phyloP scores from a whole-genome alignment of 257 asterid genomes.

The Nicotiana benthamiana region DNA sequence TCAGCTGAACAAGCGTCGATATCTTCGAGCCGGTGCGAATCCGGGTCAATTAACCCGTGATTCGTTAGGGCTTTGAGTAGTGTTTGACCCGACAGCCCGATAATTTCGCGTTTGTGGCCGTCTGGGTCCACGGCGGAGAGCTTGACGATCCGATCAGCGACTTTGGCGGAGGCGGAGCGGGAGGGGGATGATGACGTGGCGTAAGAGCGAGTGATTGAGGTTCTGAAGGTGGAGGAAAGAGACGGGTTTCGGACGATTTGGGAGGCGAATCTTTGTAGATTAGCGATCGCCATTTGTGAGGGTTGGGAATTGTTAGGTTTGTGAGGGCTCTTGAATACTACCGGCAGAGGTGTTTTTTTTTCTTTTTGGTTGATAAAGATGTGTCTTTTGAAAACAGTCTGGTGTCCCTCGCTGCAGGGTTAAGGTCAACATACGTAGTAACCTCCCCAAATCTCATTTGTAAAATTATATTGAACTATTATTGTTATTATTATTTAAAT shows the following conservation, averaged over 20 bases:
- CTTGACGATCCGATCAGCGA: constrained; percentile 81
- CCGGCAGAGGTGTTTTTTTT: background rate
- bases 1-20: constrained; percentile 95
- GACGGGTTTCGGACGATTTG: constrained; percentile 24
- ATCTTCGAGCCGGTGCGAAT: constrained; percentile 85
- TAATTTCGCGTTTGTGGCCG: constrained; percentile 41
- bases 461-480: no score
- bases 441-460: no score
- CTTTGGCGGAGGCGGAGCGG: constrained; percentile 55
- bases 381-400: no score
- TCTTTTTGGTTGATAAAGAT: no score
- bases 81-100: constrained; percentile 76
- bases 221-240: constrained; percentile 16
- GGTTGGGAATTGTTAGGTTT: background rate
- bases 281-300: constrained; percentile 26
- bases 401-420: no score
- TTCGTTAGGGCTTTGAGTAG: constrained; percentile 71
- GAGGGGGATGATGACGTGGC: constrained; percentile 14
- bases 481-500: no score
- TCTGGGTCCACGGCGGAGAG: constrained; percentile 73
- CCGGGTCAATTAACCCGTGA: constrained; percentile 80
- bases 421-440: no score
- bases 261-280: constrained; percentile 28
- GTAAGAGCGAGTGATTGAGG: constrained; percentile 23
- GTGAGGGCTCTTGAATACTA: background rate